phyloP scores from a whole-genome alignment of 768 basidiomycete species.

The Boletus pseudopeckii region DNA sequence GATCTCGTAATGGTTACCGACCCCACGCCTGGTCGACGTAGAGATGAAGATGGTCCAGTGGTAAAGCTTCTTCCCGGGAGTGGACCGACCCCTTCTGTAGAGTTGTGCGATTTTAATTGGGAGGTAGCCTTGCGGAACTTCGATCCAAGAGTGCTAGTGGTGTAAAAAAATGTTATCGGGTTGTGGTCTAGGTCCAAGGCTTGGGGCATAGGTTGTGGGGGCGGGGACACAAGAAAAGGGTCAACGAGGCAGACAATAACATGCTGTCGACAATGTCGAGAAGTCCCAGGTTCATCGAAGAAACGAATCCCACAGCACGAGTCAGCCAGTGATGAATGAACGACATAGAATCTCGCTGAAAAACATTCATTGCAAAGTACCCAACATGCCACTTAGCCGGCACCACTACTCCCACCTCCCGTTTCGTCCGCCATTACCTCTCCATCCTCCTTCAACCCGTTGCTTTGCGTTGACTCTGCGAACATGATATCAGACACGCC shows the following conservation, averaged over 20 bases:
- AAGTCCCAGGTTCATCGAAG: too few species aligned
- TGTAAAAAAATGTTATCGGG: constrained; percentile 12
- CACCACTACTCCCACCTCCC: too few species aligned
- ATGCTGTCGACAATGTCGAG: too few species aligned
- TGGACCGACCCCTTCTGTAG: neutral
- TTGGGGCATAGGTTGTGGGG: constrained; percentile 6
- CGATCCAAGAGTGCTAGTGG: neutral
- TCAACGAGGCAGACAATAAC: neutral
- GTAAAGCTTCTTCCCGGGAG: neutral
- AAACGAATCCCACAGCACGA: too few species aligned
- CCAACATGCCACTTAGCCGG: too few species aligned
- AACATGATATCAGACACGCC: too few species aligned
- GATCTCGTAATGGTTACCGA: constrained; percentile 23
- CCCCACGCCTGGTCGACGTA: constrained; percentile 12
- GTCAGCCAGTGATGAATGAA: too few species aligned
- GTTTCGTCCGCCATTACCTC: too few species aligned
- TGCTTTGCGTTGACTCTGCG: too few species aligned
- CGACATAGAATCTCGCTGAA: too few species aligned
- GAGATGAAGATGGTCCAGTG: constrained; percentile 26
- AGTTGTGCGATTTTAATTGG: constrained; percentile 15
- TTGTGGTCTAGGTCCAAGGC: neutral
- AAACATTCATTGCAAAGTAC: too few species aligned
- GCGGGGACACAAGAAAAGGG: neutral
- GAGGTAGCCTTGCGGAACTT: constrained; percentile 11
- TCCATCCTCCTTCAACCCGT: too few species aligned